These are phyloP conservation scores for Arthroderma uncinatum DNA, from an alignment of 2,329 filamentous ascomycete genomes.

Conservation along the genomic window DNA sequence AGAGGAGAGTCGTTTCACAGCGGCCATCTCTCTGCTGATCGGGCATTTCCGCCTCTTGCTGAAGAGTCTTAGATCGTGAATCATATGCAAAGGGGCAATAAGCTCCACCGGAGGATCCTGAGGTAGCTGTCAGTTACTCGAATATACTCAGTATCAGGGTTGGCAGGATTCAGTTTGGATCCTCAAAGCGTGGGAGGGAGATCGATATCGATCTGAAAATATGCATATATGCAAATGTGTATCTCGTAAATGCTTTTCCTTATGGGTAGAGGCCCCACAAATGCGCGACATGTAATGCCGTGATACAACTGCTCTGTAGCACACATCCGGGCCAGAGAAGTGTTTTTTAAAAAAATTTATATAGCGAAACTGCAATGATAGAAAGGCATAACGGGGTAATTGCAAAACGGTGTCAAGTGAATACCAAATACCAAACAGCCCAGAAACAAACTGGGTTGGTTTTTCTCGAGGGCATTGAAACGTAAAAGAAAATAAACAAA, in stretches of 20 bases:
- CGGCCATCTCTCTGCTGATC: background rate
- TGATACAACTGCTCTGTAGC: conserved; percentile 4
- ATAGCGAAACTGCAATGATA: conserved; percentile 9
- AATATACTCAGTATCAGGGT: background rate
- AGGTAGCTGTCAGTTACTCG: background rate
- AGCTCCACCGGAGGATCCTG: background rate
- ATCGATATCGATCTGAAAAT: background rate
- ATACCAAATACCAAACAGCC: background rate
- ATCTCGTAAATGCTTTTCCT: background rate
- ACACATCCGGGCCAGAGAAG: conserved; percentile 38
- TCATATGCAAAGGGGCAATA: background rate
- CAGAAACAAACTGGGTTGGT: background rate
- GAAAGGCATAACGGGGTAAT: conserved; percentile 8
- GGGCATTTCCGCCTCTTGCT: background rate
- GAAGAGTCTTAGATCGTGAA: background rate
- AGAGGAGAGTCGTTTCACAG: background rate
- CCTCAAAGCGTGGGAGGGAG: background rate
- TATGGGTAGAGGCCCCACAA: background rate
- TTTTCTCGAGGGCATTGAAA: background rate
- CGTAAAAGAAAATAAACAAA: background rate
- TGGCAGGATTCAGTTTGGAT: background rate
- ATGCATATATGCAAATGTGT: background rate
- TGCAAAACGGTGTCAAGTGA: conserved; percentile 11
- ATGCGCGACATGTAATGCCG: conserved; percentile 5
- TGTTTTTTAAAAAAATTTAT: conserved; percentile 32